A percentile compares a stretch with the other conserved stretches of the same genome.
Evolutionary conservation across 331 rosid genomes (phyloP).

Genomic region (Quercus phellos): DNA sequence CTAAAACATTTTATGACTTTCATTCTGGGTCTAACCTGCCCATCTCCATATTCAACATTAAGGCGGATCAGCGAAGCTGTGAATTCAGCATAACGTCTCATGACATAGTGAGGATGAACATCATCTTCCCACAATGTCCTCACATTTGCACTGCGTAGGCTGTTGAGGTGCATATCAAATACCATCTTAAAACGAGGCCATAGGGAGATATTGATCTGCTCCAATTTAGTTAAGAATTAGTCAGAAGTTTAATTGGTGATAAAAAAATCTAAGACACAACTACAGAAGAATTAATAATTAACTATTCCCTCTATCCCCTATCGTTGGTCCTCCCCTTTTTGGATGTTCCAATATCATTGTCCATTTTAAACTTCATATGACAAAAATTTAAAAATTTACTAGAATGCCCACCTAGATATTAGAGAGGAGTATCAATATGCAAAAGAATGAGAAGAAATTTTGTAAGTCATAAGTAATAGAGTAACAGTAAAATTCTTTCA

Average conservation of each 20-base stretch:
- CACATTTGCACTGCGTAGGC: conserved; percentile 82
- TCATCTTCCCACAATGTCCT: conserved; percentile 95
- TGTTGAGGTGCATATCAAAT: conserved; percentile 91
- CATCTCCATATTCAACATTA: conserved; percentile 86
- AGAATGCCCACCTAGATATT: not conserved
- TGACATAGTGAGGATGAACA: conserved; percentile 95
- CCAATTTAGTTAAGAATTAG: conserved; percentile 26
- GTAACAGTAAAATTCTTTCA: not conserved
- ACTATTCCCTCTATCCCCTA: not conserved
- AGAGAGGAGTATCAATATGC: not conserved
- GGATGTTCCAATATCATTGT: not conserved
- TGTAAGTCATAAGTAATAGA: not conserved
- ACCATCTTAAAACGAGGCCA: conserved; percentile 99
- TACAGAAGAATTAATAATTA: not conserved
- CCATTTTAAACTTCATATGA: not conserved
- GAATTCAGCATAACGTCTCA: conserved; percentile 97
- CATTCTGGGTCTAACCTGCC: conserved; percentile 60
- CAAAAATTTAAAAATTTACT: not conserved
- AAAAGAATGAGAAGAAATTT: not conserved
- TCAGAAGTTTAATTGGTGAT: not conserved
- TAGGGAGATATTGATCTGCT: conserved; percentile 79
- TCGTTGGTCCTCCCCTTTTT: not conserved
- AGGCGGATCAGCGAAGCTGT: conserved; percentile 91
- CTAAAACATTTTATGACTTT: not conserved
- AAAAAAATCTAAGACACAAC: not conserved